Evolutionary conservation across 2,329 filamentous ascomycete species (phyloP), one percentile per base, ranked within the genome.

Genomic region (Cordyceps javanica): DNA sequence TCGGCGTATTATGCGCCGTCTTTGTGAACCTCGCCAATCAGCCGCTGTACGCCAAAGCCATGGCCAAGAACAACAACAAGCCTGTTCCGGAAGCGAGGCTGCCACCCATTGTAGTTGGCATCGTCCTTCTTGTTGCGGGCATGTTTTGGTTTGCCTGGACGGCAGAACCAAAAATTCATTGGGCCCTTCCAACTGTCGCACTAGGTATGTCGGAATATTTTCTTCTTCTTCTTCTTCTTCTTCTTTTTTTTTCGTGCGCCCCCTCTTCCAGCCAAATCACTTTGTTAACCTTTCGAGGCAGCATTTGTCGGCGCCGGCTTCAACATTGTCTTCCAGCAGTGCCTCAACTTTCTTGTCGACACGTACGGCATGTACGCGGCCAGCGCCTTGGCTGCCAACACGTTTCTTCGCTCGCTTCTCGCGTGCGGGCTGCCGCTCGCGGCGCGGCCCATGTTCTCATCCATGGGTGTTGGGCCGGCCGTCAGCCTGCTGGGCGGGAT

Each of bases 71-170:
- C 0, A 73, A 77, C 61, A 55, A 58, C 41, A 65, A 57, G 54
- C 55, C 73, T 9, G 64, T 67, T 45, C 76, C 79, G 0, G 79
- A 82, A 55, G 76, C 79, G 23, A 78, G 86, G 1, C 75, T 90
- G 0, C 80, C 83, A 0, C 72, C 88, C 6, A 82, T 83, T 21
- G 82, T 86, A 61, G 62, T 78, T 11, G 82, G 78, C 4, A 73
- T 77, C 5, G 58, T 81, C 13, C 69, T 73, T 2, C 73, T 88
- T 10, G 82, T 85, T 1, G 65, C 82, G 9, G 77, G 82, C 11
- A 75, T 87, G 59, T 85, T 87, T 71, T 82, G 79, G 78, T 83
- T 86, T 59, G 81, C 82, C 0, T 86, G 83, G 83, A 81, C 80
- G 1, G 76, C 73, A 2, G 70, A 75, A 50, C 82, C 73, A 63